Evolutionary conservation across 768 basidiomycete species (phyloP), one percentile per base, ranked within the genome.

Genomic region (Suillus placidus): DNA sequence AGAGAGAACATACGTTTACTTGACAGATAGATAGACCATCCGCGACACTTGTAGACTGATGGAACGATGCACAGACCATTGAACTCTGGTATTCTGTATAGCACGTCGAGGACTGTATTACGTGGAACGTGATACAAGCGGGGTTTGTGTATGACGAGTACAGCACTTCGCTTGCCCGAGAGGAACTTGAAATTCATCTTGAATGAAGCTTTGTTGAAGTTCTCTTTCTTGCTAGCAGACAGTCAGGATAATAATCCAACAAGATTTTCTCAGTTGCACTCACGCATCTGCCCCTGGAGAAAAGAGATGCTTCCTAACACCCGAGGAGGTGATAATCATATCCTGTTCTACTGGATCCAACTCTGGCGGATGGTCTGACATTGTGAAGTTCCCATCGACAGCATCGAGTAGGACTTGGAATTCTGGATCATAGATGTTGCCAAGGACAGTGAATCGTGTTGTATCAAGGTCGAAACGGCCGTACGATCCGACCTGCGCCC

Each of bases 161-260:
- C 64, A 13, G 78, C 77, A 8, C 73, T 74, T 3, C 74, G 77
- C 55, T 67, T 73, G 0, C 75, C 70, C 14, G 20, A 52, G 6
- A 71, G 70, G 64, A 79, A 79, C 47, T 74, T 71, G 77, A 79
- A 80, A 37, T 72, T 69, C 6, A 73, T 77, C 43, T 75, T 76
- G 66, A 81, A 40, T 30, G 77, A 71, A 0, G 77, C 77, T 9
- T 63, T 71, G 0, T 68, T 74, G 42, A 80, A n/a, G 4, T 75
- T 76, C 2, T 75, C 65, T 26, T 76, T 1, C 38, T 56, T 55
- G 34, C 54, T 55, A 55, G 54, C 20, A 55, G 54, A 34, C 3
- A n/a, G 34, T 55, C 20, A 55, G 54, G 12, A n/a, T 20, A 14
- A 55, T 3, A 4, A 35, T 34, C 20, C 52, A 4, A 55, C 49